Percentiles rank a stretch among this genome's conserved stretches.
phyloP scores from a whole-genome alignment of 768 basidiomycete genomes.

The Tylopilus plumbeoviolaceoides region DNA sequence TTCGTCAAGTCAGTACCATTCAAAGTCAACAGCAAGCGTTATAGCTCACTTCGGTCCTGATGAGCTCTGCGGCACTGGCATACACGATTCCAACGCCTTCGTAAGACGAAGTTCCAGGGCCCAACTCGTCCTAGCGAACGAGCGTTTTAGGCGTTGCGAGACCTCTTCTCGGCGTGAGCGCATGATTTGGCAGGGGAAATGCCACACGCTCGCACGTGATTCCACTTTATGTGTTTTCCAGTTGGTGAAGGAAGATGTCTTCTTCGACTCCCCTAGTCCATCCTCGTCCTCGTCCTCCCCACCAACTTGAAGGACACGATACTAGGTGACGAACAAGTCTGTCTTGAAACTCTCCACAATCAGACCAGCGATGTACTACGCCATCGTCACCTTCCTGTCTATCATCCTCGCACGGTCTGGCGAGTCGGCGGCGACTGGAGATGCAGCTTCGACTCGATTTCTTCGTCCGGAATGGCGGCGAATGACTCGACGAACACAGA shows the following conservation, averaged over 20 bases:
- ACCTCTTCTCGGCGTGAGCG: conserved; percentile 37
- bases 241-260: conserved; percentile 92
- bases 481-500: conserved; percentile 94
- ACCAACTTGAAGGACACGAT: conserved; percentile 87
- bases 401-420: conserved; percentile 97
- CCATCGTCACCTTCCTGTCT: conserved; percentile 93
- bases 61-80: conserved; percentile 76
- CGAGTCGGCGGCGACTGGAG: conserved; percentile 93
- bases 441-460: conserved; percentile 88
- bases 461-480: conserved; percentile 99
- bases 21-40: background rate
- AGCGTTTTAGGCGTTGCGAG: conserved; percentile 66
- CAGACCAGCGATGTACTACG: conserved; percentile 86
- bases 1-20: conserved; percentile 26
- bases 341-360: conserved; percentile 95
- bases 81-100: conserved; percentile 83
- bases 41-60: conserved; percentile 59
- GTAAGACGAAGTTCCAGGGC: conserved; percentile 82
- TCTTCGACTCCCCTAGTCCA: conserved; percentile 73
- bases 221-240: conserved; percentile 95
- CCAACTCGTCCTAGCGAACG: conserved; percentile 91
- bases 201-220: too few relatives aligned
- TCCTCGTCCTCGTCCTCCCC: conserved; percentile 85
- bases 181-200: background rate
- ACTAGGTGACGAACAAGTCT: conserved; percentile 95